Evolutionary conservation across 2,329 filamentous ascomycete genomes (phyloP).

Genomic region (Ascochyta clinopodiicola): DNA sequence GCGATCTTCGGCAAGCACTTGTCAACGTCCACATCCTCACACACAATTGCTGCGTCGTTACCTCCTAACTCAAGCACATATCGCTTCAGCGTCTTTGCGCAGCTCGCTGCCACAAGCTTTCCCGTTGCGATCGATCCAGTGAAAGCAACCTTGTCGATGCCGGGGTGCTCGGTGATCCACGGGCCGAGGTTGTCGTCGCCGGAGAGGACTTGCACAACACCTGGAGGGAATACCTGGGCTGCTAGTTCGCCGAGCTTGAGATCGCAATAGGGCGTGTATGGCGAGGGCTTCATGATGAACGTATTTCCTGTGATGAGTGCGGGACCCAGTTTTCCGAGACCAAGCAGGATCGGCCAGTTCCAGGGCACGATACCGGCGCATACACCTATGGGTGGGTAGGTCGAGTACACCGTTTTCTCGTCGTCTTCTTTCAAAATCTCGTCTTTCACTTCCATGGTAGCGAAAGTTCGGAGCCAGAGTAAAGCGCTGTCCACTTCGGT

Average conservation of each 20-base stretch:
- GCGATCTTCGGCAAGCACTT: constrained; percentile 47
- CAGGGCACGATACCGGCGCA: constrained; percentile 50
- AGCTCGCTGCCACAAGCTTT: constrained; percentile 64
- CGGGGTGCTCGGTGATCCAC: constrained; percentile 64
- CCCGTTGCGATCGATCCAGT: constrained; percentile 67
- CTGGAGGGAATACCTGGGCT: constrained; percentile 64
- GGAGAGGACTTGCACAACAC: constrained; percentile 65
- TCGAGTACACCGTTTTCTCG: constrained; percentile 52
- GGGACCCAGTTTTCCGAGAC: constrained; percentile 62
- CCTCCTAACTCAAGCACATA: constrained; percentile 68
- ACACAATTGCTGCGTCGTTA: constrained; percentile 66
- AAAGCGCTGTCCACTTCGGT: constrained; percentile 23
- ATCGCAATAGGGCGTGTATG: constrained; percentile 62
- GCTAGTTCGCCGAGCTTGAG: constrained; percentile 67
- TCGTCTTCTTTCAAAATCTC: constrained; percentile 49
- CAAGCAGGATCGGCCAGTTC: constrained; percentile 50
- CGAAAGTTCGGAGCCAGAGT: constrained; percentile 42
- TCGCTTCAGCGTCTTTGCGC: constrained; percentile 64
- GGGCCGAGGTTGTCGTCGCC: constrained; percentile 67
- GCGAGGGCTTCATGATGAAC: constrained; percentile 64
- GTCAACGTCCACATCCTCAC: constrained; percentile 58
- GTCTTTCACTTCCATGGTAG: constrained; percentile 40
- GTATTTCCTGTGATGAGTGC: constrained; percentile 64
- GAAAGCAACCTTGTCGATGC: constrained; percentile 68
- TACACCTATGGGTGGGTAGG: constrained; percentile 55